Conservation (phyloP, 805 yeast species). For the Monosporozyma siamensis region DNA sequence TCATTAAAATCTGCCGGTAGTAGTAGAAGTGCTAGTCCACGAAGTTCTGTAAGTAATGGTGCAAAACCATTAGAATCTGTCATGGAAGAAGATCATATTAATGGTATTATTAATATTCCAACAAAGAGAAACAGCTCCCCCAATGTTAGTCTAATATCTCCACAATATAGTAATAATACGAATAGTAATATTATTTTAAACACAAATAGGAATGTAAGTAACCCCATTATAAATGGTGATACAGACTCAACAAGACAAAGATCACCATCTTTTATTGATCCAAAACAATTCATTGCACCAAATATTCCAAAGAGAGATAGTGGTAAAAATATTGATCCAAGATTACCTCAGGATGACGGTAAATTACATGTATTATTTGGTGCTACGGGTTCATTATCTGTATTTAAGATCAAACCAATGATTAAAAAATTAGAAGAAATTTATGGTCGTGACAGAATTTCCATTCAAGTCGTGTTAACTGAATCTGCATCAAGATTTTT, state of each 20-base stretch:
- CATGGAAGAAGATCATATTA: slow-evolving; percentile 5
- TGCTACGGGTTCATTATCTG: slow-evolving; percentile 83
- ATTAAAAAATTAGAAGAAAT: slow-evolving; percentile 73
- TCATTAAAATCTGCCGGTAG: slow-evolving; percentile 15
- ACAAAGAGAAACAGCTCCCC: neutral
- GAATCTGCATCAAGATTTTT: slow-evolving; percentile 74
- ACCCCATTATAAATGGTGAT: neutral
- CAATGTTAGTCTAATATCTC: neutral
- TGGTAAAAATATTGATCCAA: slow-evolving; percentile 47
- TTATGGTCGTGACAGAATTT: slow-evolving; percentile 64
- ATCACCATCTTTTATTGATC: neutral
- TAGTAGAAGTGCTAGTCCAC: slow-evolving; percentile 18
- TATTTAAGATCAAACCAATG: slow-evolving; percentile 68
- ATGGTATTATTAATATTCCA: neutral
- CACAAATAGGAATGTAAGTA: neutral
- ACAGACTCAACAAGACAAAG: slow-evolving; percentile 3
- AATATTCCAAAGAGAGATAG: slow-evolving; percentile 32
- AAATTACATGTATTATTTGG: slow-evolving; percentile 80
- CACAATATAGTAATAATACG: neutral
- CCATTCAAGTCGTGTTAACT: slow-evolving; percentile 81
- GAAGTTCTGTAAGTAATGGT: slow-evolving; percentile 2
- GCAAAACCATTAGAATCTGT: slow-evolving; percentile 9
- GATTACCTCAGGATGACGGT: slow-evolving; percentile 72
- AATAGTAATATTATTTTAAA: neutral
- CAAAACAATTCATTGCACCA: slow-evolving; percentile 11